Percentiles rank a stretch among this genome's conserved stretches.
phyloP scores from a whole-genome alignment of 495 filamentous ascomycete genomes.

The Neurospora sp. region DNA sequence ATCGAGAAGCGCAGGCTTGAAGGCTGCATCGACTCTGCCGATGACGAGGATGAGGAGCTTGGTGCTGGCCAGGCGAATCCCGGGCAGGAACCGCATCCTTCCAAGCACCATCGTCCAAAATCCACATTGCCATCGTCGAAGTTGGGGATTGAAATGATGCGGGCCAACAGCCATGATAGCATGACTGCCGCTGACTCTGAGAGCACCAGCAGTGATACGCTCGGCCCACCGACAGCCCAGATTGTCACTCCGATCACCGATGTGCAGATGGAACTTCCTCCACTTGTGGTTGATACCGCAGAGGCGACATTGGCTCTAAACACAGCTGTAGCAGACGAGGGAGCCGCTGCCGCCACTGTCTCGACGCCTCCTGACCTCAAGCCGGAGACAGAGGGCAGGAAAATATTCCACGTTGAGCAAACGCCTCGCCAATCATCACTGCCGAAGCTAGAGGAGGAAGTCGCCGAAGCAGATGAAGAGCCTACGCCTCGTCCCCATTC shows the following conservation, averaged over 20 bases:
- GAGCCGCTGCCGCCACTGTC: constrained; percentile 14
- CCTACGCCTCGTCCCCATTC: constrained; percentile 21
- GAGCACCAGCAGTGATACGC: constrained; percentile 16
- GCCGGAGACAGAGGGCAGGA: not conserved
- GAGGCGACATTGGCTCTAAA: not conserved
- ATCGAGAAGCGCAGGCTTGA: constrained; percentile 67
- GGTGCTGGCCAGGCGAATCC: constrained; percentile 44
- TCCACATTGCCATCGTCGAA: constrained; percentile 53
- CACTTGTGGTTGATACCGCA: not conserved
- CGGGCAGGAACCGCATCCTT: constrained; percentile 27
- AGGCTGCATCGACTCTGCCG: constrained; percentile 67
- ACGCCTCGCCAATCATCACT: constrained; percentile 18
- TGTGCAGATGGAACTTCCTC: constrained; percentile 10
- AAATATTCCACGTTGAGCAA: constrained; percentile 13
- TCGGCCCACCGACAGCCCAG: constrained; percentile 27
- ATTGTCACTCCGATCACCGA: constrained; percentile 30
- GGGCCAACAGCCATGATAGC: constrained; percentile 84
- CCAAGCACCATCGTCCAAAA: constrained; percentile 28
- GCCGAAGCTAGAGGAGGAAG: not conserved
- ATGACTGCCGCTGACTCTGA: constrained; percentile 43
- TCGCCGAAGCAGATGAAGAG: constrained; percentile 14
- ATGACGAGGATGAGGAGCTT: constrained; percentile 88
- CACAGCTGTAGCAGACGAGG: constrained; percentile 4
- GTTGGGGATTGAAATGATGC: constrained; percentile 89
- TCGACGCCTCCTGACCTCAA: constrained; percentile 14